Evolutionary conservation across 2,329 filamentous ascomycete species (phyloP).

Genomic region (Trichoderma asperellum): DNA sequence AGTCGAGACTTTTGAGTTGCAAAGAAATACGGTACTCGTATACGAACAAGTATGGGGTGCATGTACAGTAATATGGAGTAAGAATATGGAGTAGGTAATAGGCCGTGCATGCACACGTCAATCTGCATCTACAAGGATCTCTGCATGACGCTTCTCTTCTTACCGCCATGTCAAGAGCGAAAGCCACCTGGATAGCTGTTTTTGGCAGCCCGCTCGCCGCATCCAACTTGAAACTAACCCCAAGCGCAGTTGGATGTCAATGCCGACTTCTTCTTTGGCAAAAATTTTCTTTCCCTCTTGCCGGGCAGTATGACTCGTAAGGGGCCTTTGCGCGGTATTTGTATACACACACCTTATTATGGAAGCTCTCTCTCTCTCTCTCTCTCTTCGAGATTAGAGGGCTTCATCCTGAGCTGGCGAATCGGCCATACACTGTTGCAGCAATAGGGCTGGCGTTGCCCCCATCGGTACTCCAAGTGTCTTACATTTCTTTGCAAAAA

Average conservation of each 20-base stretch:
- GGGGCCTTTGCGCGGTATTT: neutral
- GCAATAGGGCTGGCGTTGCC: neutral
- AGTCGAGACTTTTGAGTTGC: neutral
- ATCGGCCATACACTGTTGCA: neutral
- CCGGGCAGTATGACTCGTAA: neutral
- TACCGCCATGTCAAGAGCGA: slow-evolving; percentile 24
- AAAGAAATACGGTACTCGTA: neutral
- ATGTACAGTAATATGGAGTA: neutral
- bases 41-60: neutral
- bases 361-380: neutral
- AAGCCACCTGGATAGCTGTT: neutral
- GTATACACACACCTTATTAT: neutral
- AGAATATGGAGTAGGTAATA: slow-evolving; percentile 18
- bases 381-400: neutral
- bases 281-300: neutral
- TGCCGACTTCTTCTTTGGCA: neutral
- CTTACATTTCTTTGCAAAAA: neutral
- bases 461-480: neutral
- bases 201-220: slow-evolving; percentile 6
- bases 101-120: slow-evolving; percentile 24
- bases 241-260: slow-evolving; percentile 21
- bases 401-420: slow-evolving; percentile 5
- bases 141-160: slow-evolving; percentile 8
- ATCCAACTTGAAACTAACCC: neutral
- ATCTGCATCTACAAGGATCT: slow-evolving; percentile 24